Percentiles rank a stretch among this genome's conserved stretches.
phyloP scores from a whole-genome alignment of 805 yeast species.

The Cyberlindnera euphorbiiphila region DNA sequence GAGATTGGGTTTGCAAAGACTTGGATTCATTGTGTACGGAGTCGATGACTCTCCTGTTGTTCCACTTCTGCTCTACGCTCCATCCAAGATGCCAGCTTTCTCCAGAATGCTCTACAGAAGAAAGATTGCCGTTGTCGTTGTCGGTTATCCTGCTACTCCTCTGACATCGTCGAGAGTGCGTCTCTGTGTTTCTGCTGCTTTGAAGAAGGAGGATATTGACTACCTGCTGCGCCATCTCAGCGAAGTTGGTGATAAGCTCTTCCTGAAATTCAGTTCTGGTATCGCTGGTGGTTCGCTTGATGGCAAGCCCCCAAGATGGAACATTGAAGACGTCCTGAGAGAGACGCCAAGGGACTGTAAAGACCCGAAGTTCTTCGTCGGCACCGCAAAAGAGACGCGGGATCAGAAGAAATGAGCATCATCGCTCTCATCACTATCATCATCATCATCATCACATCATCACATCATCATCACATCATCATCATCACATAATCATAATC shows the following conservation, averaged over 20 bases:
- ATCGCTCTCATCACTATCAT: too few relatives aligned
- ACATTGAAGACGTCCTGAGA: constrained; percentile 70
- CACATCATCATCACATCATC: too few relatives aligned
- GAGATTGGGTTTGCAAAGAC: constrained; percentile 81
- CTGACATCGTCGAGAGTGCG: constrained; percentile 85
- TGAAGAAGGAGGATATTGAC: constrained; percentile 93
- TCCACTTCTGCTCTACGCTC: constrained; percentile 82
- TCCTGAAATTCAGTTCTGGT: constrained; percentile 75
- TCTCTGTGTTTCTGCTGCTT: constrained; percentile 86
- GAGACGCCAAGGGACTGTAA: constrained; percentile 65
- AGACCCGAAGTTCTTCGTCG: constrained; percentile 35
- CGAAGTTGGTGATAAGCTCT: constrained; percentile 73
- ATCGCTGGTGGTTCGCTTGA: constrained; percentile 59
- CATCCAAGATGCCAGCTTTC: constrained; percentile 91
- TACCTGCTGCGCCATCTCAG: constrained; percentile 63
- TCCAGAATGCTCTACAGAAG: constrained; percentile 75
- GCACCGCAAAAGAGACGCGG: constrained; percentile 15
- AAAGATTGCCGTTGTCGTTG: constrained; percentile 91
- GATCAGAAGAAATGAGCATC: constrained; percentile 1
- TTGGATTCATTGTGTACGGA: constrained; percentile 94
- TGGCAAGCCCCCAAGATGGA: constrained; percentile 73
- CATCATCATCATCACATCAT: too few relatives aligned
- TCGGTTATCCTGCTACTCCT: constrained; percentile 98
- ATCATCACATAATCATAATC: too few relatives aligned
- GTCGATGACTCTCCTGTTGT: constrained; percentile 96